Evolutionary conservation across 352 stramenopile species (phyloP).

Genomic region (Phytophthora rubi): DNA sequence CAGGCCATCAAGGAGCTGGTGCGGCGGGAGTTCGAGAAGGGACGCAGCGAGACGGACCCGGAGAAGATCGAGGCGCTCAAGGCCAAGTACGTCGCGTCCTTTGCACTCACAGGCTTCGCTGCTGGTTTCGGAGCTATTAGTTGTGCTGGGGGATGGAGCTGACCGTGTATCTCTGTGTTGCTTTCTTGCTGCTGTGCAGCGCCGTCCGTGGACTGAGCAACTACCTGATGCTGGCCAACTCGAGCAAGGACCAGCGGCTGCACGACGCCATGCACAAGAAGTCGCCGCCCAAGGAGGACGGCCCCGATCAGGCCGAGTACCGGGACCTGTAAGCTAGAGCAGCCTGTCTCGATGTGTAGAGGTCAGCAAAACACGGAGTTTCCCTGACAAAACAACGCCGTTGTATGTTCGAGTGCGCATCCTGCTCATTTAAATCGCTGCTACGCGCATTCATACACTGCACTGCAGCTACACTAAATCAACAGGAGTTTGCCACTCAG

Average conservation of each 20-base stretch:
- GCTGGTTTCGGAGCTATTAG: not conserved
- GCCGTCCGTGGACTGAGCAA: conserved; percentile 86
- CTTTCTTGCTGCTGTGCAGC: conserved; percentile 31
- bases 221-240: conserved; percentile 89
- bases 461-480: no score
- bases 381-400: not conserved
- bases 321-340: conserved; percentile 65
- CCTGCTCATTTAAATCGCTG: not conserved
- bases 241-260: conserved; percentile 88
- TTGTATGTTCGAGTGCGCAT: not conserved
- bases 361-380: conserved; percentile 5
- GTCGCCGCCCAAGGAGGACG: conserved; percentile 38
- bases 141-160: not conserved
- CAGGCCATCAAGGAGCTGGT: conserved; percentile 75
- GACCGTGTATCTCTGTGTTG: not conserved
- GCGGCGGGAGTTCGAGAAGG: conserved; percentile 84
- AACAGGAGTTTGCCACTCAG: no score
- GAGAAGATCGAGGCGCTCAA: conserved; percentile 87
- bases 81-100: conserved; percentile 66
- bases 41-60: conserved; percentile 73
- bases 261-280: conserved; percentile 81
- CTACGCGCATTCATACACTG: not conserved
- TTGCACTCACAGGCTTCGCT: not conserved
- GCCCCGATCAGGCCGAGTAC: conserved; percentile 77
- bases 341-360: conserved; percentile 3